A percentile compares a stretch with the other conserved stretches of the same genome.
Conservation (phyloP, 2,329 filamentous ascomycete genomes). For the Penicillium nordicum region DNA sequence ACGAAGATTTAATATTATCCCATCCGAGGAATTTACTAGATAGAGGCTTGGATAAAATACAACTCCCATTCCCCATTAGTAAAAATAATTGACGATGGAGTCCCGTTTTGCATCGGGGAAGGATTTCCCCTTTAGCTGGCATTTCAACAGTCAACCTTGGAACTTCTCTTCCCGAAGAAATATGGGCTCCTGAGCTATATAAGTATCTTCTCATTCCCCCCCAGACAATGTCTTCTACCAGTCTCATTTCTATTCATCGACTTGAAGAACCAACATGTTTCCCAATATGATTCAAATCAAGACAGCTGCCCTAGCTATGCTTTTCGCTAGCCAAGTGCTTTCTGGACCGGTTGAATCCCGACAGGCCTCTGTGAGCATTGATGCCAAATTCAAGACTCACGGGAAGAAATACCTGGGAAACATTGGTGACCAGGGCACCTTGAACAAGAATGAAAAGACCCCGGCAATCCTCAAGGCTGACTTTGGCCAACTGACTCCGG, state of each 20-base stretch:
- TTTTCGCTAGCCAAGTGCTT: conserved; percentile 6
- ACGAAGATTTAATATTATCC: not conserved
- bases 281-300: conserved; percentile 10
- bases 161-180: not conserved
- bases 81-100: not conserved
- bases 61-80: not conserved
- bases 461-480: conserved; percentile 60
- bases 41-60: not conserved
- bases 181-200: not conserved
- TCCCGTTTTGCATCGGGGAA: not conserved
- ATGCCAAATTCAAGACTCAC: conserved; percentile 54
- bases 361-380: conserved; percentile 44
- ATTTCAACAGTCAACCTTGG: not conserved
- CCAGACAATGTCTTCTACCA: not conserved
- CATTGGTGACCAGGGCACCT: conserved; percentile 50
- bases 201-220: not conserved
- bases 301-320: conserved; percentile 4
- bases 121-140: not conserved
- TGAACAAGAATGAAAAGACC: conserved; percentile 56
- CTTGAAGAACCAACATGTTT: not conserved
- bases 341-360: conserved; percentile 2
- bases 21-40: not conserved
- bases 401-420: conserved; percentile 66
- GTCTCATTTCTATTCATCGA: not conserved
- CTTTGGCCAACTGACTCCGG: conserved; percentile 63